phyloP scores from a whole-genome alignment of 2,329 filamentous ascomycete species.

The Coniochaeta sp. region DNA sequence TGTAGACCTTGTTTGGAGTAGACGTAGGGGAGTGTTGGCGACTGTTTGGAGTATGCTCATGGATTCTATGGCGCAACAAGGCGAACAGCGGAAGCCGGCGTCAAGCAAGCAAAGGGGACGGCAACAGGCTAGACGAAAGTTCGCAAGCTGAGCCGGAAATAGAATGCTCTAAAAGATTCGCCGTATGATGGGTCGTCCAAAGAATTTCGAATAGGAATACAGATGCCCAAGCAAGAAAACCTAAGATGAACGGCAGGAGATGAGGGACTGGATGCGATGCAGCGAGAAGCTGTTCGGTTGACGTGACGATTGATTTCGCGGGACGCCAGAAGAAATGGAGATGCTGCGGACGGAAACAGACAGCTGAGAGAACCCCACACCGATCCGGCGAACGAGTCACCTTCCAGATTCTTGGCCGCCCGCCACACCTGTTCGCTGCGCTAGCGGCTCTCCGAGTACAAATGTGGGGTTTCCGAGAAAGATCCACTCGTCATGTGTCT shows the following conservation, averaged over 20 bases:
- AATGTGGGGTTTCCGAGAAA: no score
- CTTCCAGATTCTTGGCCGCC: no score
- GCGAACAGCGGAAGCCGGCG: neutral
- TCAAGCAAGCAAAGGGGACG: neutral
- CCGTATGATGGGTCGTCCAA: neutral
- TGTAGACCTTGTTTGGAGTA: neutral
- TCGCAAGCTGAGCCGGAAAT: neutral
- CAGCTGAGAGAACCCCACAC: constrained; percentile 1
- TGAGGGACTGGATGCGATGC: neutral
- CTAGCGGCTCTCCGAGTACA: no score
- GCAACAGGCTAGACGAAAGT: neutral
- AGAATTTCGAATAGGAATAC: neutral
- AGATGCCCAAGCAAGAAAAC: neutral
- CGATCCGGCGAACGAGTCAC: constrained; percentile 1
- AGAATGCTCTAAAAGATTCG: neutral
- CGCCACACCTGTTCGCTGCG: no score
- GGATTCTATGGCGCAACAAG: no score
- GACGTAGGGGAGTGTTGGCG: no score
- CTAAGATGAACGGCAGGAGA: neutral
- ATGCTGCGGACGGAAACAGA: neutral
- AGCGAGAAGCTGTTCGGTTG: neutral
- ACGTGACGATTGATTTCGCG: neutral
- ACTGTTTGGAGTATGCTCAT: neutral
- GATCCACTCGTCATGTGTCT: no score
- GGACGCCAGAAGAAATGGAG: neutral